A percentile compares a stretch with the other conserved stretches of the same genome.
Evolutionary conservation across 2,329 filamentous ascomycete genomes (phyloP).

Genomic region (Thyridium curvatum): DNA sequence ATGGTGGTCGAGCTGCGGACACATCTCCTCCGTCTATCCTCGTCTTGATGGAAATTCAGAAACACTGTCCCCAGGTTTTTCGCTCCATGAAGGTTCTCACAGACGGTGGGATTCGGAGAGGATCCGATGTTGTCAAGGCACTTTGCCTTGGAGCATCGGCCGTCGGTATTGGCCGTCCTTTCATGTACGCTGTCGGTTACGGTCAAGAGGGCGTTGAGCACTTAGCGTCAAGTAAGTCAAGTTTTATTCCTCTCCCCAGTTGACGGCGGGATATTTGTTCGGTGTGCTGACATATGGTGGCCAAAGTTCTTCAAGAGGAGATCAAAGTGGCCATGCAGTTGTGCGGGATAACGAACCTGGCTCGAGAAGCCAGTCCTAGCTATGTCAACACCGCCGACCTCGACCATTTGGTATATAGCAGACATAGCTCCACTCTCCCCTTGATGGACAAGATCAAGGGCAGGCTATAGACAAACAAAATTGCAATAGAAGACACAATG

Average conservation of each 20-base stretch:
- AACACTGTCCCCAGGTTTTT: conserved; percentile 31
- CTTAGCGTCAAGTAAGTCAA: too few species aligned
- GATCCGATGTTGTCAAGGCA: conserved; percentile 32
- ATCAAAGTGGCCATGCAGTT: conserved; percentile 29
- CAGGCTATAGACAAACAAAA: too few species aligned
- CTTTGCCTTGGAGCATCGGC: conserved; percentile 8
- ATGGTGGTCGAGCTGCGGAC: conserved; percentile 42
- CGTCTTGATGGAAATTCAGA: conserved; percentile 33
- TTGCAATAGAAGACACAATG: too few species aligned
- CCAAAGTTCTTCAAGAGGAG: conserved; percentile 31
- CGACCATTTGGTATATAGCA: conserved; percentile 14
- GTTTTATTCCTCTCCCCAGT: too few species aligned
- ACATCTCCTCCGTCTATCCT: conserved; percentile 38
- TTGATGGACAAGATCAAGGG: too few species aligned
- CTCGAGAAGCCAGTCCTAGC: conserved; percentile 11
- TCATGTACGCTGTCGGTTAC: conserved; percentile 5
- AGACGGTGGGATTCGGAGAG: conserved; percentile 48
- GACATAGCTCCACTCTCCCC: too few species aligned
- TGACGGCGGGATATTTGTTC: too few species aligned
- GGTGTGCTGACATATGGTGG: too few species aligned
- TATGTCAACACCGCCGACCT: conserved; percentile 15
- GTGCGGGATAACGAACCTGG: conserved; percentile 14
- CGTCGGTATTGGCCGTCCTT: conserved; percentile 9
- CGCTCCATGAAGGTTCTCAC: conserved; percentile 45
- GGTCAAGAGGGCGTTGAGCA: conserved; percentile 5